phyloP scores from a whole-genome alignment of 1,139 yeast species.

The Hansenula anomala region DNA sequence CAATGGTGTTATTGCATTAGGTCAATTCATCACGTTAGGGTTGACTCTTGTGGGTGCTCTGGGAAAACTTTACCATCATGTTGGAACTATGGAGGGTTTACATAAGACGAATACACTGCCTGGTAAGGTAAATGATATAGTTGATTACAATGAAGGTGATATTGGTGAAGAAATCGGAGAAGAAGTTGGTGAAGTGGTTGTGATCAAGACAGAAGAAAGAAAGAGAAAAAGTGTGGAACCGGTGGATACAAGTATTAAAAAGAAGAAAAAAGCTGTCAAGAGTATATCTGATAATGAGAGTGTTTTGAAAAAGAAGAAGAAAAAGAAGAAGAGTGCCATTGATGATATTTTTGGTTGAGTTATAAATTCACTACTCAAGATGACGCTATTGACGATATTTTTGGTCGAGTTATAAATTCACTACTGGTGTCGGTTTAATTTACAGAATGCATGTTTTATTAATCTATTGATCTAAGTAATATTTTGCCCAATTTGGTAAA shows the following conservation, averaged over 20 bases:
- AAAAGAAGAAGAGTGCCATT: conserved; percentile 44
- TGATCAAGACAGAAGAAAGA: neutral
- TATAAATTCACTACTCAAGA: no score
- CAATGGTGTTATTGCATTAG: conserved; percentile 65
- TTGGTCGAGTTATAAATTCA: no score
- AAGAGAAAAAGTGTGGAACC: conserved; percentile 2
- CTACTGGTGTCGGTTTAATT: no score
- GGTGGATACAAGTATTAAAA: neutral
- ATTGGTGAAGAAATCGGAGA: conserved; percentile 16
- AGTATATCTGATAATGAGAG: conserved; percentile 7
- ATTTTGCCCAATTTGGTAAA: conserved; percentile 81
- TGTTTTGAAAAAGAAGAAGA: conserved; percentile 35
- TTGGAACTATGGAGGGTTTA: conserved; percentile 13
- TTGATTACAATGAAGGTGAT: conserved; percentile 3
- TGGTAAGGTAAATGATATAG: conserved; percentile 18
- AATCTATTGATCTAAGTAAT: conserved; percentile 25
- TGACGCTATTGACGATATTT: conserved; percentile 60
- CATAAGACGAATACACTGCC: conserved; percentile 2
- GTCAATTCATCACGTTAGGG: conserved; percentile 75
- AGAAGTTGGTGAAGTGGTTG: conserved; percentile 20
- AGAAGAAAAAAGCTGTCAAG: conserved; percentile 8
- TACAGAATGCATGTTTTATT: no score
- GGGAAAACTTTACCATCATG: conserved; percentile 38
- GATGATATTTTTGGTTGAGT: conserved; percentile 58
- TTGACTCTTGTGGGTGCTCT: conserved; percentile 58